Base-by-base conservation (phyloP, 2,329 filamentous ascomycete species). In the Davidsoniella virescens region DNA sequence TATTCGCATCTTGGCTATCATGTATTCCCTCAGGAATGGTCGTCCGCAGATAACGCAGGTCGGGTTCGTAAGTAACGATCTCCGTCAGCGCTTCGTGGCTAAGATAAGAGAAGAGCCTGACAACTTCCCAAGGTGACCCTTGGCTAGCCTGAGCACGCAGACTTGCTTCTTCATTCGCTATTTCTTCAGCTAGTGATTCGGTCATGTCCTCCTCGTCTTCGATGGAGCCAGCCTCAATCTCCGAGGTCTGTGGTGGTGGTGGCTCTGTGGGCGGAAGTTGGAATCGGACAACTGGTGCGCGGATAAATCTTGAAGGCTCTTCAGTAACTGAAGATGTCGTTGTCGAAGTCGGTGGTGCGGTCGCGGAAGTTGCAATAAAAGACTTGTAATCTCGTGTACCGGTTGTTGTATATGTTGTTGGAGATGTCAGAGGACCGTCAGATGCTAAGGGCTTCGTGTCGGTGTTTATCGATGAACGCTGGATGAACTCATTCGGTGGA, bases 141-240 rank as follows among this genome's bases (percentile, higher is more conserved):
- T 68, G 57, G 53, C 64, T 57, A 51, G 65, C 57, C 5, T 76
- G 59, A 46, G 68, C 70, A 52, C 66, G 65, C 26, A 78, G 57
- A 49, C 73, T 67, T 0, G 62, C 62, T 53, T 76, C 69, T 2
- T 69, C 67, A 57, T 76, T 72, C 40, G 64, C 60, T 37, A 78
- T 75, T 55, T 76, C 65, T 49, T 65, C 64, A 48, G 70, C 67
- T 49, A 78, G 75, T 52, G 73, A 73, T 47, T 75, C 72, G 16
- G 69, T 73, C 64, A 78, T 72, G 42, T 75, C 71, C 49, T 77
- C 73, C 0, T 66, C 64, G 44, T 69, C 67, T 4, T 50, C 52
- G 10, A 53, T 50, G 18, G 52, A 53, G 9, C 47, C 44, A 36
- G 52, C 47, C 29, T 50, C 52, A 18, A 48, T 14, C 18, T 44